These are phyloP conservation scores for Discostella pseudostelligera DNA, from an alignment of 108 stramenopile species.

Conservation along the genomic window DNA sequence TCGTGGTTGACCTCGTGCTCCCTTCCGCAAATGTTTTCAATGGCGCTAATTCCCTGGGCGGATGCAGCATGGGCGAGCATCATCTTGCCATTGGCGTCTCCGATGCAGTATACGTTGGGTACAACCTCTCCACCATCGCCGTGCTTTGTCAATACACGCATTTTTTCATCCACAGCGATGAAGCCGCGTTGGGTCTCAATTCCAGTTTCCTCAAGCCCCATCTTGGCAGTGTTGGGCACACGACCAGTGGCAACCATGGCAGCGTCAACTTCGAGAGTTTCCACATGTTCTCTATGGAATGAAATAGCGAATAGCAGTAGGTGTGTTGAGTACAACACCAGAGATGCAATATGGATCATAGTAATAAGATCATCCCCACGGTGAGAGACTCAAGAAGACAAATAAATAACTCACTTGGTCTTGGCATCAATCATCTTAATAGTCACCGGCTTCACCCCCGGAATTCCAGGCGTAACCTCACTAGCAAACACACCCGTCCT, in stretches of 20 bases:
- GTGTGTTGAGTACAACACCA: too few species aligned
- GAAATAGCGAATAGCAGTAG: too few species aligned
- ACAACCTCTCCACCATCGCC: slow-evolving; percentile 81
- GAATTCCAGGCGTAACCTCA: slow-evolving; percentile 95
- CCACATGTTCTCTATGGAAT: slow-evolving; percentile 82
- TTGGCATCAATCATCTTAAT: slow-evolving; percentile 99
- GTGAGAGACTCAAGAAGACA: not conserved
- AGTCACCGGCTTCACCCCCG: slow-evolving; percentile 95
- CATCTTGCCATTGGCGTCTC: slow-evolving; percentile 99
- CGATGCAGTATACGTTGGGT: slow-evolving; percentile 96
- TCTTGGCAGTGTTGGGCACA: slow-evolving; percentile 92
- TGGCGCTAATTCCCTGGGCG: slow-evolving; percentile 95
- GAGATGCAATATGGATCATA: too few species aligned
- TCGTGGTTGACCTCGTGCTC: slow-evolving; percentile 90
- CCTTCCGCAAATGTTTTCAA: slow-evolving; percentile 95
- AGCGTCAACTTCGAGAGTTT: slow-evolving; percentile 96
- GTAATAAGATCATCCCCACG: not conserved
- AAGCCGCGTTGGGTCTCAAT: slow-evolving; percentile 95
- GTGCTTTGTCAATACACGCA: slow-evolving; percentile 90
- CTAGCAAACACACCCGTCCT: slow-evolving; percentile 91
- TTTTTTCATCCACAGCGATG: slow-evolving; percentile 93
- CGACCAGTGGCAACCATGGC: slow-evolving; percentile 98
- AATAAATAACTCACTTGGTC: slow-evolving; percentile 89
- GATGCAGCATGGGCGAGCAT: slow-evolving; percentile 99
- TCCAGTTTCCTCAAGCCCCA: slow-evolving; percentile 88